phyloP scores from a whole-genome alignment of 2,329 filamentous ascomycete species.

The Verticillium nubilum region DNA sequence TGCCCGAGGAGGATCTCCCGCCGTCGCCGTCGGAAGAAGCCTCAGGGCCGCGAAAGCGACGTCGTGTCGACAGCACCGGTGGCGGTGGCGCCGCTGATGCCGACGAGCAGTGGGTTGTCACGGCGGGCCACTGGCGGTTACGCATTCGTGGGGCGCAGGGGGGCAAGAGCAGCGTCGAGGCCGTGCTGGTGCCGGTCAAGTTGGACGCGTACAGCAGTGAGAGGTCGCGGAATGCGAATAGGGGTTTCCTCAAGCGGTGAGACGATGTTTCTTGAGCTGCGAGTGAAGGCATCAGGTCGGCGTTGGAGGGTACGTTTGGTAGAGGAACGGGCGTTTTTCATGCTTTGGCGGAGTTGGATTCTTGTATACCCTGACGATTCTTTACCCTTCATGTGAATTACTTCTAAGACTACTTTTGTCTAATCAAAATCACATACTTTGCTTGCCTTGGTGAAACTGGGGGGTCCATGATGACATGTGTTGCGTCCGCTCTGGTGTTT shows the following conservation, averaged over 20 bases:
- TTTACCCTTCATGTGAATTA: too few species aligned
- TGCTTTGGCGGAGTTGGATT: too few species aligned
- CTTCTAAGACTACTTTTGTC: too few species aligned
- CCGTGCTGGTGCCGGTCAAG: constrained; percentile 70
- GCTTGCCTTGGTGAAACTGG: too few species aligned
- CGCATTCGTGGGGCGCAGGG: constrained; percentile 50
- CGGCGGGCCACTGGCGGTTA: constrained; percentile 66
- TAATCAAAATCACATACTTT: too few species aligned
- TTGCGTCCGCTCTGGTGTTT: too few species aligned
- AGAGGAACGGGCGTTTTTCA: too few species aligned
- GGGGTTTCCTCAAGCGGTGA: constrained; percentile 52
- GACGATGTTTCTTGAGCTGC: too few species aligned
- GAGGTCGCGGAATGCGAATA: constrained; percentile 57
- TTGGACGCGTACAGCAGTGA: constrained; percentile 67
- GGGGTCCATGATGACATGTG: too few species aligned
- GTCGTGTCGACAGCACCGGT: constrained; percentile 30
- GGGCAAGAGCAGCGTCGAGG: constrained; percentile 56
- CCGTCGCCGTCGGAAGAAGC: constrained; percentile 24
- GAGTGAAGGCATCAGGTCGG: too few species aligned
- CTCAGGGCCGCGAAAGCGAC: constrained; percentile 34
- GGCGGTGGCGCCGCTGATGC: constrained; percentile 14
- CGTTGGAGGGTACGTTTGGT: too few species aligned
- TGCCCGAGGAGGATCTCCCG: constrained; percentile 20
- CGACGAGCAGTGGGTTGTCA: constrained; percentile 55
- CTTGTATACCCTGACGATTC: too few species aligned